Conservation (phyloP, 495 filamentous ascomycete genomes). For the Talaromyces thailandensis region DNA sequence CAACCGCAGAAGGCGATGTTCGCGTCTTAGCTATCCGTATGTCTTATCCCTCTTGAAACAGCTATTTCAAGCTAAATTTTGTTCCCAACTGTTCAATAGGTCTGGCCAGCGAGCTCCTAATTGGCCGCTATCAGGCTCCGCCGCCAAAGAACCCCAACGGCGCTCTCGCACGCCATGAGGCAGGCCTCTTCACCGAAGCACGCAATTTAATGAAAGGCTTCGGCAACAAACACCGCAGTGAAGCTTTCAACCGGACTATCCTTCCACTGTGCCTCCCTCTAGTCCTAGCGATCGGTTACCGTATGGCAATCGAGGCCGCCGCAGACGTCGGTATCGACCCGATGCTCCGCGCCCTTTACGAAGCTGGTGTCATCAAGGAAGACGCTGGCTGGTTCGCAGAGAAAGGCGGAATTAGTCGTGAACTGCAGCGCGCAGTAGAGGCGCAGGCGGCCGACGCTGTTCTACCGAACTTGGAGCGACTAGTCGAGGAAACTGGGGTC, state of each 20-base stretch:
- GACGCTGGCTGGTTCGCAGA: constrained; percentile 26
- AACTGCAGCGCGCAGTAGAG: constrained; percentile 11
- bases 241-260: constrained; percentile 20
- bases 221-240: constrained; percentile 14
- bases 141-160: constrained; percentile 12
- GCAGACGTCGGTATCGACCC: constrained; percentile 11
- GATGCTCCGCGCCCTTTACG: constrained; percentile 18
- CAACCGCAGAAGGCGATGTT: constrained; percentile 17
- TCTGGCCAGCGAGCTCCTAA: constrained; percentile 26
- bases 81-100: constrained; percentile 10
- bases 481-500: constrained; percentile 6
- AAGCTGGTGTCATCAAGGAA: constrained; percentile 16
- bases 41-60: constrained; percentile 1
- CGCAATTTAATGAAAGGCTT: constrained; percentile 7
- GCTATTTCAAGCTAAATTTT: not conserved
- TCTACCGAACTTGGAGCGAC: constrained; percentile 10
- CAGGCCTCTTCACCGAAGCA: constrained; percentile 19
- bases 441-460: constrained; percentile 11
- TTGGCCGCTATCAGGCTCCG: constrained; percentile 25
- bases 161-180: constrained; percentile 22
- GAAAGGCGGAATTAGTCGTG: constrained; percentile 10
- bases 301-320: constrained; percentile 25
- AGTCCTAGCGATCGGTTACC: constrained; percentile 21
- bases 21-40: constrained; percentile 16
- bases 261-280: constrained; percentile 21